Base-by-base conservation (phyloP, 306 rosid species). In the Betula pendula region DNA sequence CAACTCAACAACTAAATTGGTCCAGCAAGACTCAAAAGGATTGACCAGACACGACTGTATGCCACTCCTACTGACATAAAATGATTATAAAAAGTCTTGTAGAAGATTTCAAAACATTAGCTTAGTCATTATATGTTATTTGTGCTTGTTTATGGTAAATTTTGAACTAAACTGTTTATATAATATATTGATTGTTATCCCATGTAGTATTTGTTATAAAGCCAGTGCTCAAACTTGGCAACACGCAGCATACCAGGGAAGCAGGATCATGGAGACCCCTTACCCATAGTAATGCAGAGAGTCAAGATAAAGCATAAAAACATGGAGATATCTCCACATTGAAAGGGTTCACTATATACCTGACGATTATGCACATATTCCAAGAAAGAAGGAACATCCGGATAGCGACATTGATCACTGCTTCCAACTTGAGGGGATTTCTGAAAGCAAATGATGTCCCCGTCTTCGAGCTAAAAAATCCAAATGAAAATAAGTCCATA, bases 361-460 rank as follows among this genome's bases (percentile, higher is more conserved):
- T 81, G 86, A 62, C 88, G 89, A 78, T 88, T 88, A 67, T 76
- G 88, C 31, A 88, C 87, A 67, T 81, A 85, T 24, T 85, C 88
- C 83, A 88, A 76, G 81, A 88, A 85, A 24, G 86, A 88, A 44
- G 91, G 89, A 70, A 83, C 91, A 20, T 85, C 89, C 8, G 88
- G 82, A 79, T 83, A 88, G 58, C 83, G 86, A 31, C 29, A 69
- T 24, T 76, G 89, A 60, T 75, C 84, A 25, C 59, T 62, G 70
- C 35, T 83, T 82, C 82, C 88, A 72, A 52, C 80, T 44, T 81
- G 77, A 77, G 62, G 68, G 29, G 88, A 70, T 72, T 88, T 88
- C 72, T 88, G 91, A 60, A 81, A 83, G 81, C 89, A 88, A 53
- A 88, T 52, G 73, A 88, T 88, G 77, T 88, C 91, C 25, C 91